Percentiles rank a stretch among this genome's conserved stretches.
Evolutionary conservation across 2,329 filamentous ascomycete species (phyloP).

Genomic region (Aspergillus glaucus): DNA sequence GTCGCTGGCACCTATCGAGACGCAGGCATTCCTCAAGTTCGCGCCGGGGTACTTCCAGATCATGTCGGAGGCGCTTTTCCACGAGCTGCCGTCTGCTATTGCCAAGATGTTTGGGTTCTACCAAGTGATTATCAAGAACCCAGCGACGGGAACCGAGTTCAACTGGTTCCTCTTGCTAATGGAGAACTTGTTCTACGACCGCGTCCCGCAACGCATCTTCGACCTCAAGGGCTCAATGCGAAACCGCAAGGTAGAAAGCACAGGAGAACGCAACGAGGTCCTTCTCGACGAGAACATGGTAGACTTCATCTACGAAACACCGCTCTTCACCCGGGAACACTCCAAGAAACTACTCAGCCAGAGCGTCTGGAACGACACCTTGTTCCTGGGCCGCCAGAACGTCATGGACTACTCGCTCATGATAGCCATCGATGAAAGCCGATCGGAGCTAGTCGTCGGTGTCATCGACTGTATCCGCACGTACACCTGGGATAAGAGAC

Average conservation of each 20-base stretch:
- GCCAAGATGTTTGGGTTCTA: conserved; percentile 99
- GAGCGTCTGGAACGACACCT: conserved; percentile 94
- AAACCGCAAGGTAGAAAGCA: conserved; percentile 93
- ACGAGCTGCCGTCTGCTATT: conserved; percentile 90
- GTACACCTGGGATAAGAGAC: conserved; percentile 98
- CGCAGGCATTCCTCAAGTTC: conserved; percentile 87
- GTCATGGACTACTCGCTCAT: conserved; percentile 99
- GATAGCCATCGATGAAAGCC: conserved; percentile 89
- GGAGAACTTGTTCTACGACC: conserved; percentile 97
- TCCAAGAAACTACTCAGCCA: conserved; percentile 87
- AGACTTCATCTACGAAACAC: conserved; percentile 96
- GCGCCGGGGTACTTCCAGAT: conserved; percentile 96
- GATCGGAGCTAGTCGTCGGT: conserved; percentile 88
- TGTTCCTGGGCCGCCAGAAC: conserved; percentile 89
- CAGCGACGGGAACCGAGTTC: conserved; percentile 82
- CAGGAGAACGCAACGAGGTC: conserved; percentile 92
- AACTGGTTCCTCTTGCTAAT: conserved; percentile 92
- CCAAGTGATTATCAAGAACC: conserved; percentile 95
- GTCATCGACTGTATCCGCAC: conserved; percentile 98
- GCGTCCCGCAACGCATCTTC: conserved; percentile 80
- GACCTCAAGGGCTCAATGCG: conserved; percentile 98
- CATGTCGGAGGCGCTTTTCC: conserved; percentile 93
- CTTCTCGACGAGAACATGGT: conserved; percentile 98
- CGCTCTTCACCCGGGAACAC: conserved; percentile 90
- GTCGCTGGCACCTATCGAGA: conserved; percentile 83